These are phyloP conservation scores for Helicostylum pulchrum DNA, from an alignment of 192 early-diverging fungal genomes.

Conservation along the genomic window DNA sequence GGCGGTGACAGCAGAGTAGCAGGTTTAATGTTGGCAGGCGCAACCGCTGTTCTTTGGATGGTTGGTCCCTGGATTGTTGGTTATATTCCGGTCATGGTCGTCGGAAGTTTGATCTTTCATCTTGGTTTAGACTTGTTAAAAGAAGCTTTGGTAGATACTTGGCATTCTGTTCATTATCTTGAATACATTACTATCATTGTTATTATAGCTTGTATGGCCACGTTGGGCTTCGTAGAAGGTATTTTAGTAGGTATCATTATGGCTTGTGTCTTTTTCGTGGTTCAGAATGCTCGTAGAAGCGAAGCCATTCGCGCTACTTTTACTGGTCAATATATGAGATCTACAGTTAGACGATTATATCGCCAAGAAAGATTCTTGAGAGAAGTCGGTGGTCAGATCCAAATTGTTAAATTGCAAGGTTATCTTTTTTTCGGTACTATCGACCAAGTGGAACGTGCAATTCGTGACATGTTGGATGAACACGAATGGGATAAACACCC, in stretches of 20 bases:
- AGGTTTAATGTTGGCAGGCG: conserved; percentile 76
- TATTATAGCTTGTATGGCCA: conserved; percentile 87
- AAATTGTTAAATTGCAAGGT: conserved; percentile 86
- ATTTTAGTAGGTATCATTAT: conserved; percentile 90
- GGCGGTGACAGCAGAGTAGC: conserved; percentile 87
- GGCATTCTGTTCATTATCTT: conserved; percentile 75
- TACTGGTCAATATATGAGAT: conserved; percentile 67
- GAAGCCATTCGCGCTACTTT: conserved; percentile 63
- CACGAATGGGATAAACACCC: conserved; percentile 65
- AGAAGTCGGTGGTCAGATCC: conserved; percentile 80
- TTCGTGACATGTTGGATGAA: conserved; percentile 60
- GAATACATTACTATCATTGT: conserved; percentile 88
- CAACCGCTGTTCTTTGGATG: conserved; percentile 74
- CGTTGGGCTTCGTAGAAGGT: conserved; percentile 95
- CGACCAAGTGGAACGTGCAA: conserved; percentile 72
- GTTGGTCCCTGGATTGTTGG: conserved; percentile 83
- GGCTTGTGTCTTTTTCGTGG: conserved; percentile 94
- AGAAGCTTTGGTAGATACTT: conserved; percentile 87
- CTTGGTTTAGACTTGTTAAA: conserved; percentile 91
- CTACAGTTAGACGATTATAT: conserved; percentile 85
- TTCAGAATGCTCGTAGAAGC: conserved; percentile 63
- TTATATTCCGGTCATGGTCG: conserved; percentile 92
- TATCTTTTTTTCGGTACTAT: conserved; percentile 98
- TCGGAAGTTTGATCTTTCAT: conserved; percentile 95
- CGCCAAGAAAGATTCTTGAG: conserved; percentile 85